Conservation (phyloP, 495 filamentous ascomycete genomes). For the Eremomyces bilateralis region DNA sequence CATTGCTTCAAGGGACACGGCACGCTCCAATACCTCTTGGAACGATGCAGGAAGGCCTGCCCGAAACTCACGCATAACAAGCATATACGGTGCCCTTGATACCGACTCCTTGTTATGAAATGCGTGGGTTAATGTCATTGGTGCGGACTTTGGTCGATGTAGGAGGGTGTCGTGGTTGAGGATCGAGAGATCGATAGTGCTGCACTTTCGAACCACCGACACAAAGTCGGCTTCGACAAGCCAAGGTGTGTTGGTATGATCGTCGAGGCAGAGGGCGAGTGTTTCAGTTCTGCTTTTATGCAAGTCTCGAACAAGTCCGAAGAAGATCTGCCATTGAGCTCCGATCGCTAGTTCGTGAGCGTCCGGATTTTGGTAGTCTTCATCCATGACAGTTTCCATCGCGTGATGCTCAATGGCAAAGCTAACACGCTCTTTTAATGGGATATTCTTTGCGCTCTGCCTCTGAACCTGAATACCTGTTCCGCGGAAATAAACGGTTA, state of each 20-base stretch:
- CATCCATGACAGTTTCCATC: constrained; percentile 33
- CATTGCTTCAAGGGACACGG: constrained; percentile 35
- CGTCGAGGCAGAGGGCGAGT: constrained; percentile 53
- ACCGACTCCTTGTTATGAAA: constrained; percentile 1
- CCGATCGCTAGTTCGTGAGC: constrained; percentile 48
- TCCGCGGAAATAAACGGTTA: constrained; percentile 37
- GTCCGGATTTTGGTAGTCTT: constrained; percentile 48
- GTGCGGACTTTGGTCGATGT: too few relatives aligned
- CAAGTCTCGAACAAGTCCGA: constrained; percentile 62
- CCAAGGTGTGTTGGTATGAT: constrained; percentile 52
- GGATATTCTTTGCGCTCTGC: constrained; percentile 18
- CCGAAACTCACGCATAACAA: constrained; percentile 6
- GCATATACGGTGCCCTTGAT: too few relatives aligned
- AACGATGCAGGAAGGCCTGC: constrained; percentile 6
- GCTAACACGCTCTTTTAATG: constrained; percentile 45
- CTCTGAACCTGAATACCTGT: constrained; percentile 2
- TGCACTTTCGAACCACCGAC: constrained; percentile 58
- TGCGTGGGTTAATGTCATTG: constrained; percentile 1
- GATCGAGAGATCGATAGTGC: constrained; percentile 45
- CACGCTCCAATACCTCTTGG: constrained; percentile 3
- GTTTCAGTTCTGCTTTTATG: constrained; percentile 67
- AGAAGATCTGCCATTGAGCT: constrained; percentile 76
- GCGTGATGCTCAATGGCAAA: constrained; percentile 33
- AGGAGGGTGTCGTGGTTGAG: constrained; percentile 25
- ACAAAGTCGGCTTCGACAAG: constrained; percentile 58